These are phyloP conservation scores for Groenewaldozyma tartarivorans DNA, from an alignment of 805 yeast genomes.

Conservation along the genomic window DNA sequence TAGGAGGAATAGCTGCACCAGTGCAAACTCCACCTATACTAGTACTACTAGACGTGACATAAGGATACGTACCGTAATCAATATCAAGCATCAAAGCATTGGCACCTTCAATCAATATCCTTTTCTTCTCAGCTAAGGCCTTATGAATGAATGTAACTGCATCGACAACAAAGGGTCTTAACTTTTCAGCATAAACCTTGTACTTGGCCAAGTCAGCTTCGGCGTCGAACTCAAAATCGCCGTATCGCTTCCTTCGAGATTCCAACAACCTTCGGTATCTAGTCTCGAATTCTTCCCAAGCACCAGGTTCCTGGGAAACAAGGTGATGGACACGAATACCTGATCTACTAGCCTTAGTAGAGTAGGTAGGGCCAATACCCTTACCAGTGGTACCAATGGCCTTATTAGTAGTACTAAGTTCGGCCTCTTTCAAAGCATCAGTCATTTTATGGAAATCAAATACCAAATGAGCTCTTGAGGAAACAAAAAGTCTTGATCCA, in stretches of 20 bases:
- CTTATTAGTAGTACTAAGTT: constrained; percentile 69
- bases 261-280: constrained; percentile 68
- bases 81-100: constrained; percentile 96
- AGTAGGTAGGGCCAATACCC: constrained; percentile 97
- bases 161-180: constrained; percentile 90
- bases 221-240: constrained; percentile 79
- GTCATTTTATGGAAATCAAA: constrained; percentile 98
- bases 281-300: constrained; percentile 85
- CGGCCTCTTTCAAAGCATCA: constrained; percentile 90
- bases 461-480: constrained; percentile 92
- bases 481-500: constrained; percentile 68
- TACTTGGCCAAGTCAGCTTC: constrained; percentile 73
- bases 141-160: constrained; percentile 68
- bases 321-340: constrained; percentile 96
- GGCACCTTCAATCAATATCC: constrained; percentile 93
- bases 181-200: constrained; percentile 59
- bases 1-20: constrained; percentile 95
- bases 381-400: constrained; percentile 97
- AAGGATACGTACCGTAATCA: constrained; percentile 97
- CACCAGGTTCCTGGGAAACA: constrained; percentile 77
- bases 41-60: constrained; percentile 89
- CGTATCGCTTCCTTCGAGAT: constrained; percentile 83
- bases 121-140: constrained; percentile 70
- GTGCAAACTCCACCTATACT: constrained; percentile 98
- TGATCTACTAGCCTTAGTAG: constrained; percentile 93